Evolutionary conservation across 1,284 basidiomycete species (phyloP).

Genomic region (Baeospora myosura): DNA sequence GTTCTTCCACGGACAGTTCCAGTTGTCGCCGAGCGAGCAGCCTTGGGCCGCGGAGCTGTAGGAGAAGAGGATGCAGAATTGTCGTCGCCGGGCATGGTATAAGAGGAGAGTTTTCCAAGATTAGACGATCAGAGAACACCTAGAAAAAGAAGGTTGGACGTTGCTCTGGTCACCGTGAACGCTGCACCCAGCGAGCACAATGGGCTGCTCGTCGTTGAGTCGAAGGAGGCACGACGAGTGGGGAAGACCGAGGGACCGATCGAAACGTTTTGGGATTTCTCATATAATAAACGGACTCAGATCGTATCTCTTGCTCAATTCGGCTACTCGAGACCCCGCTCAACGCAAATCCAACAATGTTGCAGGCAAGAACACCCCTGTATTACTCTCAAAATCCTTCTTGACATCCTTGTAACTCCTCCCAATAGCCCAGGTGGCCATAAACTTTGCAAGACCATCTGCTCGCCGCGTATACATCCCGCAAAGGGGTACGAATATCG

Average conservation of each 20-base stretch:
- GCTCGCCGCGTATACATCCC: no score
- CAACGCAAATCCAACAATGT: background rate
- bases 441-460: no score
- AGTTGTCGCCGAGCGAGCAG: conserved; percentile 26
- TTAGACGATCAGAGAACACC: conserved; percentile 8
- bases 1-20: conserved; percentile 41
- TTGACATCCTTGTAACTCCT: conserved; percentile 5
- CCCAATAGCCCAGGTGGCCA: no score
- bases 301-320: no score
- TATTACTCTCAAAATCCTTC: conserved; percentile 8
- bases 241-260: conserved; percentile 16
- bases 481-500: no score
- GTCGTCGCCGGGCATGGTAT: conserved; percentile 42
- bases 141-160: background rate
- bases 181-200: background rate
- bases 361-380: background rate
- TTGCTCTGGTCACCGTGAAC: background rate
- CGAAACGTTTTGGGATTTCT: conserved; percentile 18
- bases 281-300: conserved; percentile 6
- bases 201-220: no score
- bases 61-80: conserved; percentile 27
- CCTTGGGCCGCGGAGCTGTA: conserved; percentile 34
- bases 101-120: conserved; percentile 5
- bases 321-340: no score
- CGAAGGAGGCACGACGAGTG: conserved; percentile 6